A percentile compares a stretch with the other conserved stretches of the same genome.
Conservation (phyloP, 2,329 filamentous ascomycete species). For the Huntiella omanensis region DNA sequence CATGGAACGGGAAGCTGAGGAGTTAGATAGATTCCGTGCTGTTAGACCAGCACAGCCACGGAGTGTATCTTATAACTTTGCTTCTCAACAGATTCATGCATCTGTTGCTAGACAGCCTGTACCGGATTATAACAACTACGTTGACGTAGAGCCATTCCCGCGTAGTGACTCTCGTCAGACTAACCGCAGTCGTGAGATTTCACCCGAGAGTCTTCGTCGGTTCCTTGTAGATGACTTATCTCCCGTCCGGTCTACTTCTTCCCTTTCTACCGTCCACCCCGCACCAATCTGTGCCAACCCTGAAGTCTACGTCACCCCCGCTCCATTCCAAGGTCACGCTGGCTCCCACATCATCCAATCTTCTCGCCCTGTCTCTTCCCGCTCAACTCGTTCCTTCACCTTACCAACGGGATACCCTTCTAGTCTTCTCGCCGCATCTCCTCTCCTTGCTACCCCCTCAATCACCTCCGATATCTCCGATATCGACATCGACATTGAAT, state of each 20-base stretch:
- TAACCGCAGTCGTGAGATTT: slow-evolving; percentile 27
- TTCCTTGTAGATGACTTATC: slow-evolving; percentile 31
- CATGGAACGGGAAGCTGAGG: slow-evolving; percentile 14
- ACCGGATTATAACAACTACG: background rate
- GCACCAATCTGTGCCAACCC: slow-evolving; percentile 1
- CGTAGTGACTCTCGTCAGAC: slow-evolving; percentile 2
- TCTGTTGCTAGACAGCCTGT: background rate
- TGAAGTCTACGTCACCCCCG: slow-evolving; percentile 7
- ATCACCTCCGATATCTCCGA: background rate
- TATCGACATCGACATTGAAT: background rate
- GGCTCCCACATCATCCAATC: background rate
- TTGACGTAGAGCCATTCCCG: background rate
- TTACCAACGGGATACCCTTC: background rate
- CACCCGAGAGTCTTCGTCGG: slow-evolving; percentile 33
- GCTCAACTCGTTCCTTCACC: slow-evolving; percentile 6
- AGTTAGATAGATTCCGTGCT: background rate
- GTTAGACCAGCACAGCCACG: slow-evolving; percentile 1
- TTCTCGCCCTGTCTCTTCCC: slow-evolving; percentile 4
- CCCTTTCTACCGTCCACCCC: slow-evolving; percentile 1
- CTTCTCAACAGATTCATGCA: background rate
- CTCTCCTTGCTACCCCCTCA: background rate
- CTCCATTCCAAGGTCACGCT: slow-evolving; percentile 2
- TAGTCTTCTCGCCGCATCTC: slow-evolving; percentile 3
- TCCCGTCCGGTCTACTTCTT: slow-evolving; percentile 14
- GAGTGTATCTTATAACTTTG: slow-evolving; percentile 4